Conservation (phyloP, 352 stramenopile genomes). For the Plasmopara viticola region DNA sequence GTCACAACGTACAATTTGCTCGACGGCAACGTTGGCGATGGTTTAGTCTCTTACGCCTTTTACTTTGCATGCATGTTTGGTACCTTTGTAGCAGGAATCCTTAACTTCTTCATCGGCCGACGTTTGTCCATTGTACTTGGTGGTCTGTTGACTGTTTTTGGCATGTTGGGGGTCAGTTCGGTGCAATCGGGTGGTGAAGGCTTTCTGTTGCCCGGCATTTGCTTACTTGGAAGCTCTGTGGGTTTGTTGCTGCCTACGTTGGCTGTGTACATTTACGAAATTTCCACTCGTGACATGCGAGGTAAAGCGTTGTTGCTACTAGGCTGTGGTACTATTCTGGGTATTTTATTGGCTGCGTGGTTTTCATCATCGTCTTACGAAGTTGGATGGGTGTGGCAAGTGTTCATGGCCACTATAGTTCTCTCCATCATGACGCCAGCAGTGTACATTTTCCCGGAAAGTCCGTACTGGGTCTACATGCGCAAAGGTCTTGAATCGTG, state of each 20-base stretch:
- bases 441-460: constrained; percentile 83
- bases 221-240: constrained; percentile 44
- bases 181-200: constrained; percentile 43
- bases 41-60: constrained; percentile 64
- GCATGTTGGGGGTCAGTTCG: constrained; percentile 62
- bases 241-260: constrained; percentile 70
- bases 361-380: constrained; percentile 66
- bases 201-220: constrained; percentile 62
- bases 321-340: constrained; percentile 60
- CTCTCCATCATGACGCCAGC: constrained; percentile 73
- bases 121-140: constrained; percentile 67
- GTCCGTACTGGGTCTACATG: constrained; percentile 80
- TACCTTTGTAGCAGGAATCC: constrained; percentile 39
- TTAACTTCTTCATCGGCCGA: constrained; percentile 72
- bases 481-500: constrained; percentile 68
- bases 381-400: constrained; percentile 81
- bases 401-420: constrained; percentile 73
- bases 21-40: constrained; percentile 48
- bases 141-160: constrained; percentile 57
- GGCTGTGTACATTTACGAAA: constrained; percentile 82
- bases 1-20: constrained; percentile 71
- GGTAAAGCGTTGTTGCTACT: constrained; percentile 73
- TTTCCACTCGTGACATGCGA: constrained; percentile 79
- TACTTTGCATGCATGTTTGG: constrained; percentile 50
- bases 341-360: constrained; percentile 54